These are phyloP conservation scores for Jaltomata sinuosa DNA, from an alignment of 257 asterid genomes.

Conservation along the genomic window DNA sequence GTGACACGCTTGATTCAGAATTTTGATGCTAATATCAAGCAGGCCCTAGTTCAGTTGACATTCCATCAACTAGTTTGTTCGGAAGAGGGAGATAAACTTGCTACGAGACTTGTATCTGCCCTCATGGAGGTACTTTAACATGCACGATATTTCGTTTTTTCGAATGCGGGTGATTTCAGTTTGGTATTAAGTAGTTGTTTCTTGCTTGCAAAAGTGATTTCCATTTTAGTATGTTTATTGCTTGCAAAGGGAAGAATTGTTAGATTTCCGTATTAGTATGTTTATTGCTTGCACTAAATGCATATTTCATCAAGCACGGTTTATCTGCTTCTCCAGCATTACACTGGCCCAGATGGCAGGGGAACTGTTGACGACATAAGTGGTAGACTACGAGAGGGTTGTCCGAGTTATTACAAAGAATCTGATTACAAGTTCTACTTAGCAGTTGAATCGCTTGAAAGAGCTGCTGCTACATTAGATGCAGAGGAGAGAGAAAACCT, in stretches of 20 bases:
- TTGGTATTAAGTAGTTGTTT: background rate
- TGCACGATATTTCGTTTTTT: background rate
- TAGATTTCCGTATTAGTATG: background rate
- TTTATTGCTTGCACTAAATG: background rate
- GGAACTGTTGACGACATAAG: slow-evolving; percentile 97
- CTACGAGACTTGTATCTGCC: slow-evolving; percentile 80
- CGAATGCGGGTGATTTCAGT: background rate
- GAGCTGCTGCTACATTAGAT: slow-evolving; percentile 71
- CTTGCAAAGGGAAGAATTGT: background rate
- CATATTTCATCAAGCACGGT: slow-evolving; percentile 17
- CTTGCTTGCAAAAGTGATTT: background rate
- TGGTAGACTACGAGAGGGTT: slow-evolving; percentile 76
- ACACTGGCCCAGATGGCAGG: slow-evolving; percentile 97
- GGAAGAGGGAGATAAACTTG: slow-evolving; percentile 77
- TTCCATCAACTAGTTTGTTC: slow-evolving; percentile 90
- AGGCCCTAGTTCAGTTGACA: slow-evolving; percentile 64
- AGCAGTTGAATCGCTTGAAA: slow-evolving; percentile 94
- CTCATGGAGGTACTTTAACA: slow-evolving; percentile 73
- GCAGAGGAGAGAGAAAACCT: slow-evolving; percentile 65
- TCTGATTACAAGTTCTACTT: slow-evolving; percentile 87
- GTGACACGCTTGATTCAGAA: slow-evolving; percentile 66
- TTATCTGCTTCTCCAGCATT: slow-evolving; percentile 58
- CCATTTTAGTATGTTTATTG: background rate
- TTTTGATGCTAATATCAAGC: slow-evolving; percentile 58
- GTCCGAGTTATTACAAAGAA: slow-evolving; percentile 89